Percentiles rank a stretch among this genome's conserved stretches.
Conservation (phyloP, 2,329 filamentous ascomycete species). For the Calonectria naviculata region DNA sequence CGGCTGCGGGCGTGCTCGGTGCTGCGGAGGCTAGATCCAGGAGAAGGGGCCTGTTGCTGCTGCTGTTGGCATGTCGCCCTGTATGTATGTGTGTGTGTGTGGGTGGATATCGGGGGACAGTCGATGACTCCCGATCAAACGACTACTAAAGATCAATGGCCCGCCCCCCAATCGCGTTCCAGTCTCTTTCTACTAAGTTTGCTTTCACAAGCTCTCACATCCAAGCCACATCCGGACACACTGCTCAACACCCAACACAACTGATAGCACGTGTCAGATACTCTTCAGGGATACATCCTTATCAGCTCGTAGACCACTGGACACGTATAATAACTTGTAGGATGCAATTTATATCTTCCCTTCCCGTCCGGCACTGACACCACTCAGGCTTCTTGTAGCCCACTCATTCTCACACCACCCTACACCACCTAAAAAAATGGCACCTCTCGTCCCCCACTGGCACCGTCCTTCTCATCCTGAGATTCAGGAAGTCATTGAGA, state of each 20-base stretch:
- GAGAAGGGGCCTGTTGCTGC: background rate
- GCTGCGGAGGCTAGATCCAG: slow-evolving; percentile 30
- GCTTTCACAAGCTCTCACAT: slow-evolving; percentile 10
- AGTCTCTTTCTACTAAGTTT: slow-evolving; percentile 8
- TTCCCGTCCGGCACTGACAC: background rate
- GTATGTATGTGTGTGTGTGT: background rate
- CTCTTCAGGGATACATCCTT: background rate
- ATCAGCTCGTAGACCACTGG: background rate
- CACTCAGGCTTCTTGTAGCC: slow-evolving; percentile 3
- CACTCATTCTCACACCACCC: background rate
- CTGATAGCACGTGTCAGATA: background rate
- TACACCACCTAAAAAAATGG: slow-evolving; percentile 54
- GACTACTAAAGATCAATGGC: slow-evolving; percentile 27
- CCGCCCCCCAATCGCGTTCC: slow-evolving; percentile 13
- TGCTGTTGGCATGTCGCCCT: too few relatives aligned
- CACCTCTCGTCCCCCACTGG: slow-evolving; percentile 70
- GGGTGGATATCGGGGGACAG: background rate
- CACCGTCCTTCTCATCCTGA: slow-evolving; percentile 68
- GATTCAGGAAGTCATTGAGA: slow-evolving; percentile 67
- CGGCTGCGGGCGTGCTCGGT: slow-evolving; percentile 28
- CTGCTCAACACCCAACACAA: slow-evolving; percentile 1
- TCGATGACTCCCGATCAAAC: slow-evolving; percentile 19
- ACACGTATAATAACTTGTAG: slow-evolving; percentile 7
- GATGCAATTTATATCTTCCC: background rate
- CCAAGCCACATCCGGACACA: background rate